Conservation (phyloP, 2,329 filamentous ascomycete species). For the Tolypocladium tundrense region DNA sequence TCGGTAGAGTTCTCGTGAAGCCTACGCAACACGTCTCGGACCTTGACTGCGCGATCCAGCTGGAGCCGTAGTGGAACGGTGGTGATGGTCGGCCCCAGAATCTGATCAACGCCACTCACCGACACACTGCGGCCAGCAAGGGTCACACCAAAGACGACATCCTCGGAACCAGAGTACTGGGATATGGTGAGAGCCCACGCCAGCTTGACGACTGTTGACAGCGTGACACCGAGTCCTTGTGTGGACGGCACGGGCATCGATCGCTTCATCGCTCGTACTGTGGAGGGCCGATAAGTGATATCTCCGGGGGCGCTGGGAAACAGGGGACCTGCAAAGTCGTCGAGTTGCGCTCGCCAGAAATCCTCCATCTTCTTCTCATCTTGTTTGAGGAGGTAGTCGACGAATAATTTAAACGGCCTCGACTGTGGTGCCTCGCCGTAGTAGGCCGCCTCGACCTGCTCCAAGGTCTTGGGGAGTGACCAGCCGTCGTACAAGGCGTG, state of each 20-base stretch:
- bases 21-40: constrained; percentile 3
- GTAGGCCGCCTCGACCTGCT: constrained; percentile 13
- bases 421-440: neutral
- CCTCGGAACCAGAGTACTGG: constrained; percentile 30
- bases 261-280: constrained; percentile 24
- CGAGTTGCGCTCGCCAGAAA: constrained; percentile 32
- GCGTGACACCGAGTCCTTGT: constrained; percentile 15
- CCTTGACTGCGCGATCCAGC: constrained; percentile 14
- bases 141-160: constrained; percentile 32
- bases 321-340: constrained; percentile 25
- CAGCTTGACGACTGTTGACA: constrained; percentile 15
- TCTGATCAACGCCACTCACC: constrained; percentile 9
- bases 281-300: constrained; percentile 30
- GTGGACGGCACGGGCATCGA: constrained; percentile 17
- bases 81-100: constrained; percentile 23
- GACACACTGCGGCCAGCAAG: constrained; percentile 25
- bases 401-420: constrained; percentile 29
- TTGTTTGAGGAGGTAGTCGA: constrained; percentile 28
- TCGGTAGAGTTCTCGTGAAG: constrained; percentile 8
- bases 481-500: constrained; percentile 41
- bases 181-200: constrained; percentile 40
- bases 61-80: constrained; percentile 30
- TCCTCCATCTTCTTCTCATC: constrained; percentile 23
- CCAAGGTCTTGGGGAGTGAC: constrained; percentile 32
- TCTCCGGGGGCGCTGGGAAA: constrained; percentile 28